phyloP scores from a whole-genome alignment of 495 filamentous ascomycete species.

The Polyplosphaeria fusca region DNA sequence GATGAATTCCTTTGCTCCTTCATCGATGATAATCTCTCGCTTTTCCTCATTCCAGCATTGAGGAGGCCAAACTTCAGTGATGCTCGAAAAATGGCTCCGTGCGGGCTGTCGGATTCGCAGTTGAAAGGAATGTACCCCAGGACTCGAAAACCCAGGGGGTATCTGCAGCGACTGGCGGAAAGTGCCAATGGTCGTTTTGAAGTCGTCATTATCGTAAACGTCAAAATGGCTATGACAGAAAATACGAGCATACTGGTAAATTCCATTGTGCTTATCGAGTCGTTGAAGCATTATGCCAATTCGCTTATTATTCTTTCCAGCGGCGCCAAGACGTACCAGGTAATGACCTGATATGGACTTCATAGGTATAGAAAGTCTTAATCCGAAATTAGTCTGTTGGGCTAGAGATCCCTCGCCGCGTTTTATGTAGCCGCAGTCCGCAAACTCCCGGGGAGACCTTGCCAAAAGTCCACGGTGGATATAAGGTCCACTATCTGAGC shows the following conservation, averaged over 20 bases:
- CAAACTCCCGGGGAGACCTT: slow-evolving; percentile 11
- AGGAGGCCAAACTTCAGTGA: no score
- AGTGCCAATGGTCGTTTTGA: background rate
- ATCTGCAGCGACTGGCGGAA: background rate
- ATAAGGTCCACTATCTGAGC: background rate
- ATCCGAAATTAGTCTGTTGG: background rate
- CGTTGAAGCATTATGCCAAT: background rate
- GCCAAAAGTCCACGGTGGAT: slow-evolving; percentile 13
- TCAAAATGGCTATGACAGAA: background rate
- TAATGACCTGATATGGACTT: background rate
- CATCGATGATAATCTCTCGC: no score
- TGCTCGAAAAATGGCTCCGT: no score
- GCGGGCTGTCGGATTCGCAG: no score
- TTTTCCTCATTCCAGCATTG: no score
- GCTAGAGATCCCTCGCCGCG: background rate
- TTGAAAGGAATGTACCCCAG: no score
- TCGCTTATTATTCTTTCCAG: background rate
- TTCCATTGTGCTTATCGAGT: background rate
- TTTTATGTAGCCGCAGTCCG: background rate
- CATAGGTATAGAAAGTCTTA: background rate
- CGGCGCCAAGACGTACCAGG: background rate
- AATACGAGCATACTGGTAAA: background rate
- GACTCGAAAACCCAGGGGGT: background rate
- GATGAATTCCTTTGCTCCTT: no score
- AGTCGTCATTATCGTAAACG: background rate